These are phyloP conservation scores for Aulographum hederae DNA, from an alignment of 2,329 filamentous ascomycete species.

Conservation along the genomic window DNA sequence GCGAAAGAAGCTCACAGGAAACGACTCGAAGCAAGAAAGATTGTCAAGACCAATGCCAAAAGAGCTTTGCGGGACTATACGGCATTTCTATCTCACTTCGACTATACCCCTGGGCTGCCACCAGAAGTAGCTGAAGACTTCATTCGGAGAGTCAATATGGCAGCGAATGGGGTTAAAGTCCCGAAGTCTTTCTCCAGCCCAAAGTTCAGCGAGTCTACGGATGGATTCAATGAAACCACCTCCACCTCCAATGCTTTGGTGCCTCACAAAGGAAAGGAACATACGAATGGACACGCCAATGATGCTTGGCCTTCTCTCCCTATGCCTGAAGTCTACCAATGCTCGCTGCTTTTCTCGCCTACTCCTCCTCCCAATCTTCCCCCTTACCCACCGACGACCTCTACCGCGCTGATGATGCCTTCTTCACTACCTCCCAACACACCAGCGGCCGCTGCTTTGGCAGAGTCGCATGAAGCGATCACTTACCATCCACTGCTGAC, in stretches of 20 bases:
- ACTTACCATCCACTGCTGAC: slow-evolving; percentile 69
- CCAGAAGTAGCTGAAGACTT: slow-evolving; percentile 39
- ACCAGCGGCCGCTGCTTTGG: slow-evolving; percentile 17
- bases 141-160: slow-evolving; percentile 37
- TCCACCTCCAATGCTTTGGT: slow-evolving; percentile 23
- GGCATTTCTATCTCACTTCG: slow-evolving; percentile 52
- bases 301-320: slow-evolving; percentile 27
- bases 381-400: slow-evolving; percentile 36
- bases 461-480: slow-evolving; percentile 40
- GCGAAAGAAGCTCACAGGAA: slow-evolving; percentile 28
- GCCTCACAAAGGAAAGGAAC: slow-evolving; percentile 14
- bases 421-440: slow-evolving; percentile 7
- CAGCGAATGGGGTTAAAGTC: slow-evolving; percentile 29
- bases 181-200: slow-evolving; percentile 10
- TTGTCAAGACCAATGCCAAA: slow-evolving; percentile 57
- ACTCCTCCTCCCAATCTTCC: slow-evolving; percentile 49
- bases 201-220: background rate
- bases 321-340: slow-evolving; percentile 30
- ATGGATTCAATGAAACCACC: slow-evolving; percentile 6
- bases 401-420: slow-evolving; percentile 10
- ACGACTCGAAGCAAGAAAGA: slow-evolving; percentile 43
- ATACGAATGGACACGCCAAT: slow-evolving; percentile 13
- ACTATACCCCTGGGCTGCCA: slow-evolving; percentile 59
- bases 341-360: slow-evolving; percentile 52
- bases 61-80: slow-evolving; percentile 58